These are phyloP conservation scores for Aureobasidium musti DNA, from an alignment of 2,329 filamentous ascomycete genomes.

Conservation along the genomic window DNA sequence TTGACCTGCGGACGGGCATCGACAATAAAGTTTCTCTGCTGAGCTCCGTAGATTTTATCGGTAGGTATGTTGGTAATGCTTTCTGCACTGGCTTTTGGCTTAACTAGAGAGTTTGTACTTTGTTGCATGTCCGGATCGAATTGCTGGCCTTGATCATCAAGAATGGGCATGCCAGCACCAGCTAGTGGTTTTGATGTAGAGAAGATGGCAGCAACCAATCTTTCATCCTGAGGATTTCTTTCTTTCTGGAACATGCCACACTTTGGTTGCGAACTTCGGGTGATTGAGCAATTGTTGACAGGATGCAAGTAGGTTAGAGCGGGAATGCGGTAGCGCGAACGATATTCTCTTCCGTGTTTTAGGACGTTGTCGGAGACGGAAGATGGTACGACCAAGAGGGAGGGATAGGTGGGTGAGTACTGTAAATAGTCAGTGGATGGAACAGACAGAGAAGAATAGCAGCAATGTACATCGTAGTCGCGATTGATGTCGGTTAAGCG, in stretches of 20 bases:
- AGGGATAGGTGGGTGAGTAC: slow-evolving; percentile 93
- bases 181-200: slow-evolving; percentile 59
- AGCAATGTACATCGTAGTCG: slow-evolving; percentile 66
- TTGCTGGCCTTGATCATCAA: slow-evolving; percentile 20
- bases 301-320: slow-evolving; percentile 93
- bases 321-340: slow-evolving; percentile 85
- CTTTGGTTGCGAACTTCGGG: slow-evolving; percentile 87
- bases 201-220: slow-evolving; percentile 89
- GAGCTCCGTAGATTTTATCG: slow-evolving; percentile 73
- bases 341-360: slow-evolving; percentile 87
- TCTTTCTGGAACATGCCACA: slow-evolving; percentile 78
- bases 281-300: slow-evolving; percentile 95
- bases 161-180: slow-evolving; percentile 26
- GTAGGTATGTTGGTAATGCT: not conserved
- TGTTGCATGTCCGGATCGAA: slow-evolving; percentile 24
- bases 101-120: not conserved
- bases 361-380: slow-evolving; percentile 95
- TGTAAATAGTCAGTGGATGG: slow-evolving; percentile 29
- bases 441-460: not conserved
- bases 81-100: not conserved
- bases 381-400: slow-evolving; percentile 78
- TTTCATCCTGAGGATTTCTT: slow-evolving; percentile 93
- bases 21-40: slow-evolving; percentile 91
- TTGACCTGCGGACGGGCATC: slow-evolving; percentile 94
- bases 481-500: slow-evolving; percentile 85